Conservation (phyloP, 1,284 basidiomycete species). For the Ceratobasidium sp. region DNA sequence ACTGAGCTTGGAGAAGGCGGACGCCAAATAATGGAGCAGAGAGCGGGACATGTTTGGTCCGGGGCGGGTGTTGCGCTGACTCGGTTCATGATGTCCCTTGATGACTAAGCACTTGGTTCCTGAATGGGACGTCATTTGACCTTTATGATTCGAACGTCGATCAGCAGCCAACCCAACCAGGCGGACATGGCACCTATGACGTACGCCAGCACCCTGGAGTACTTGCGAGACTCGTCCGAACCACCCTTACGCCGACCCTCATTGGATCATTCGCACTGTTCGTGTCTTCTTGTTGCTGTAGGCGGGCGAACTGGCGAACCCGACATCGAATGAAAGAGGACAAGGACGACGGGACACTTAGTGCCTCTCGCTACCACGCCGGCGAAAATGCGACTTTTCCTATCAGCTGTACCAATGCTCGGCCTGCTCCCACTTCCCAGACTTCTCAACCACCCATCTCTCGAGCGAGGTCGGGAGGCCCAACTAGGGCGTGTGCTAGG, state of each 20-base stretch:
- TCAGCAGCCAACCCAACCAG: too few relatives aligned
- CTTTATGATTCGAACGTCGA: too few relatives aligned
- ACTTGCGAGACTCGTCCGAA: too few relatives aligned
- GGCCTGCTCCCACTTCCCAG: neutral
- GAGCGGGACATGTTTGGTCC: slow-evolving; percentile 54
- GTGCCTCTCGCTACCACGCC: slow-evolving; percentile 43
- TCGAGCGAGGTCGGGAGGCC: slow-evolving; percentile 26
- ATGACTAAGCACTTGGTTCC: neutral
- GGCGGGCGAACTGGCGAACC: neutral
- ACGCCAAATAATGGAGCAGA: slow-evolving; percentile 51
- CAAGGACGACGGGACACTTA: slow-evolving; percentile 25
- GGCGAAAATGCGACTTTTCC: slow-evolving; percentile 35
- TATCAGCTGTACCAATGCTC: slow-evolving; percentile 40
- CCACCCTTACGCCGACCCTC: too few relatives aligned
- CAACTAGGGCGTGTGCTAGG: slow-evolving; percentile 13
- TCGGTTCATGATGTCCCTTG: neutral
- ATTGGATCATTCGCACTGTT: too few relatives aligned
- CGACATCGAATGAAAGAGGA: slow-evolving; percentile 22
- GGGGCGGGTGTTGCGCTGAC: neutral
- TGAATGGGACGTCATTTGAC: neutral
- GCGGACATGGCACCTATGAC: too few relatives aligned
- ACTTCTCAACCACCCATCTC: slow-evolving; percentile 19
- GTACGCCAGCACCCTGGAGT: too few relatives aligned
- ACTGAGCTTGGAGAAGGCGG: slow-evolving; percentile 54
- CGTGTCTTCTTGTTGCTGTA: neutral